Base-by-base conservation (phyloP, 352 stramenopile genomes). In the Phytophthora pluvialis region DNA sequence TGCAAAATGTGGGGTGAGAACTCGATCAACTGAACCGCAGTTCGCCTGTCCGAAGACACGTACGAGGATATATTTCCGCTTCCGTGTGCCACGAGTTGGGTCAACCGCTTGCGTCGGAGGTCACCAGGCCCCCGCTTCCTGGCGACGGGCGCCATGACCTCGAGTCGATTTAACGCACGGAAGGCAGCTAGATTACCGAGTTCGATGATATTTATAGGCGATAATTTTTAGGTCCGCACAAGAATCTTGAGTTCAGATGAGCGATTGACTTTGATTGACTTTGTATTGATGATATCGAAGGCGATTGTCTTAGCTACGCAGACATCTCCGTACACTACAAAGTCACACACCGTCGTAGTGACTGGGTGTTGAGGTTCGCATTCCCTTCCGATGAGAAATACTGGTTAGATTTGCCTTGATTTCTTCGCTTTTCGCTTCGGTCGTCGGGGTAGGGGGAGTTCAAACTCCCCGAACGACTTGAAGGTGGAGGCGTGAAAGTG, bases 381-480 rank as follows among this genome's bases (percentile, higher is more conserved):
- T 65, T 68, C 28, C 64, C 18, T 77, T 70, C 69, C 64, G 18
- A 64, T 62, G 69, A 71, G 54, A 67, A 67, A 73, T 68, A 60
- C 44, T 47, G 5, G 15, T 51, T 62, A 39, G n/a, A 32, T 56
- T n/a, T 28, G 26, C 25, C 38, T 56, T 38, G 21, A 33, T 29
- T 43, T 61, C 44, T 5, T 45, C 11, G 21, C 33, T 32, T 29
- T 52, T 67, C 10, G 46, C 59, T 73, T 70, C 31, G 25, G 60
- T 66, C 60, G 51, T 9, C 46, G 51, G 51, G 64, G 45, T 39
- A 73, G 64, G 64, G 51, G 45, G 40, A 53, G 49, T 47, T n/a
- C 53, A 59, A 59, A 44, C 47, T 66, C 36, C 54, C 36, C 49
- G 52, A 73, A 54, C 64, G 64, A 72, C 56, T 44, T 45, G 44